Evolutionary conservation across 2,329 filamentous ascomycete genomes (phyloP), one percentile per base, ranked within the genome.

Genomic region (Gaeumannomyces sp.): DNA sequence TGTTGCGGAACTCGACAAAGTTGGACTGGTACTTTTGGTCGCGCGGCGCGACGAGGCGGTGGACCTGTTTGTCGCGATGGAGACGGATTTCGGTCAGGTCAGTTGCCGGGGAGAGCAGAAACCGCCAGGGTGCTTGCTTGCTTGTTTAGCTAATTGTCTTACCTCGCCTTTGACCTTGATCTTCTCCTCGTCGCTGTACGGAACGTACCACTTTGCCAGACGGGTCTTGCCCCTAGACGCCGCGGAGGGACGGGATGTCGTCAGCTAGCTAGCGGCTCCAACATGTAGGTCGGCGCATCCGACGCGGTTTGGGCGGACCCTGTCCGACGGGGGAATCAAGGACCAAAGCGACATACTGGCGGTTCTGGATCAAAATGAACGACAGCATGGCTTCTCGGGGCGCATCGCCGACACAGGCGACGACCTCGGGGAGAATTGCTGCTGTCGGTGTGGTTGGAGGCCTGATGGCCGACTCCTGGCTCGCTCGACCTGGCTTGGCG

Each of bases 11-110:
- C 80, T 99, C 95, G 83, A 99, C 95, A 74, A 99, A 99, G 81
- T 99, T 99, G 80, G 93, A 97, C 77, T 99, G 95, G 83, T 99
- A 97, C 76, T 99, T 99, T 76, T 99, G 95, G 79, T 99, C 95
- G 74, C 95, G 91, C 8, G 95, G 95, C 0, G 95, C 95, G 67
- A 99, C 94, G 71, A 99, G 92, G 68, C 95, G 93, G 83, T 99
- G 95, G 72, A 98, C 91, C 89, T 93, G 71, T 61, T 65, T 66
- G n/a, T 25, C 53, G 35, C 35, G 35, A 33, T 33, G 31, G 25
- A 61, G 61, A 66, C 64, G 53, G 53, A n/a, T 22, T 25, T 25
- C 14, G 53, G 38, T 63, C 50, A 56, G 63, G 64, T 60, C 28
- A 38, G 27, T 35, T 31, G 25, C 38, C 6, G 28, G n/a, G n/a